Base-by-base conservation (phyloP, 2,329 filamentous ascomycete genomes). In the Plenodomus lindquistii region DNA sequence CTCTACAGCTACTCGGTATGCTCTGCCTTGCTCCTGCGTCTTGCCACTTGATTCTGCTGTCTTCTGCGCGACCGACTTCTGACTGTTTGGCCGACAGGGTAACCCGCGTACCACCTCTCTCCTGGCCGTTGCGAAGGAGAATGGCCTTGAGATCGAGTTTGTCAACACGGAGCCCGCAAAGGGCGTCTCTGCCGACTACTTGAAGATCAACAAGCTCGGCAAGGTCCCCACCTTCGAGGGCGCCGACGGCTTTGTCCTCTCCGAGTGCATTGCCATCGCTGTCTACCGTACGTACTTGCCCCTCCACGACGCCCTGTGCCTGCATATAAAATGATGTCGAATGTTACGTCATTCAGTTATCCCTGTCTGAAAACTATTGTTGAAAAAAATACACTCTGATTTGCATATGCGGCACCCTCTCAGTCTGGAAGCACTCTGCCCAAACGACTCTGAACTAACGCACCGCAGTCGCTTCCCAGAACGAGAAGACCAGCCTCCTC, bases 401-500 rank as follows among this genome's bases (percentile, higher is more conserved):
- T 90, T 87, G 91, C 87, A 90, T 90, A 88, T 91, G 50, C 55
- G 21, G 41, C 37, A 40, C 44, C 46, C 37, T 9, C 50, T 44
- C 50, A 40, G 39, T 54, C 52, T 37, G 40, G 39, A 57, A 52
- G 55, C 52, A 57, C 46, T 48, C 44, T 40, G 43, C 40, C n/a
- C 18, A 46, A 39, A 55, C 61, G 64, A 71, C 63, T 67, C 63
- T 64, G 44, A 58, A 40, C 50, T 70, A 62, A 65, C 64, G 27
- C 22, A 37, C 15, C 40, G 31, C 72, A 97, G 94, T 99, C 75
- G 91, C 94, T 70, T 97, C 94, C 67, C 94, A 99, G 82, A 99
- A 99, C 78, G 94, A 97, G 87, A 97, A 97, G 88, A 99, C 94
- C 69, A 95, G 91, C 66, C 91, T 99, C 63, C 86, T 99, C 69